These are phyloP conservation scores for Nymphaea colorata DNA, from an alignment of 164 flowering plant species.

Conservation along the genomic window DNA sequence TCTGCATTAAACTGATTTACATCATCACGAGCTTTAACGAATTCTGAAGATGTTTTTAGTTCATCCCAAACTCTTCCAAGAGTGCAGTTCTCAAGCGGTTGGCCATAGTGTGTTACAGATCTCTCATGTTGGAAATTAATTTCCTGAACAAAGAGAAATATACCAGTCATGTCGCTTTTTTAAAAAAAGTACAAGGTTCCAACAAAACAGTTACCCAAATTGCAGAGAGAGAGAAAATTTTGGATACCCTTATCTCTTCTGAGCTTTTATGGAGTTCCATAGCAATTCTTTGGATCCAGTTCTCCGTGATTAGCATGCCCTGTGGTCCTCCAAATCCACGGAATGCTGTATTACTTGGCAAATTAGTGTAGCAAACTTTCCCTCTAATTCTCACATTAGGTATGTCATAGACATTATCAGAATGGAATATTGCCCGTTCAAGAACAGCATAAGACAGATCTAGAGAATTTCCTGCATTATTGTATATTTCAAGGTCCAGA, in stretches of 20 bases:
- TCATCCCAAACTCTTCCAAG: slow-evolving; percentile 62
- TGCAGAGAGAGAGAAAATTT: neutral
- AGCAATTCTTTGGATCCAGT: slow-evolving; percentile 88
- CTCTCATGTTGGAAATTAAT: slow-evolving; percentile 84
- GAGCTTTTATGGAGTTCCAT: slow-evolving; percentile 64
- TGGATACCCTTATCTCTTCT: slow-evolving; percentile 70
- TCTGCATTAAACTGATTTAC: slow-evolving; percentile 57
- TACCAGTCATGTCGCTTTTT: no score
- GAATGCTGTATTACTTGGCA: slow-evolving; percentile 93
- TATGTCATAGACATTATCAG: slow-evolving; percentile 91
- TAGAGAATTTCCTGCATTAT: slow-evolving; percentile 86
- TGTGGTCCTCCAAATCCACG: slow-evolving; percentile 99
- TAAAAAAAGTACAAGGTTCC: no score
- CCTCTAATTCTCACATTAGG: slow-evolving; percentile 71
- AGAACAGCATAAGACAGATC: slow-evolving; percentile 76
- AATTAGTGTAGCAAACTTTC: slow-evolving; percentile 79
- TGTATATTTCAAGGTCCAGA: slow-evolving; percentile 83
- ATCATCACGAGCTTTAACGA: slow-evolving; percentile 38
- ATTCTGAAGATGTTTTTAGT: slow-evolving; percentile 56
- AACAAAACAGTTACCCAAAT: no score
- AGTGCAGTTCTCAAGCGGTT: slow-evolving; percentile 57
- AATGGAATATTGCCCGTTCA: slow-evolving; percentile 94
- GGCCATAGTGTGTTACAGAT: slow-evolving; percentile 70
- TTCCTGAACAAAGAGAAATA: slow-evolving; percentile 36
- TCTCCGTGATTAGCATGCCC: slow-evolving; percentile 92